A percentile compares a stretch with the other conserved stretches of the same genome.
Evolutionary conservation across 2,329 filamentous ascomycete genomes (phyloP).

Genomic region (Coleophoma crateriformis): DNA sequence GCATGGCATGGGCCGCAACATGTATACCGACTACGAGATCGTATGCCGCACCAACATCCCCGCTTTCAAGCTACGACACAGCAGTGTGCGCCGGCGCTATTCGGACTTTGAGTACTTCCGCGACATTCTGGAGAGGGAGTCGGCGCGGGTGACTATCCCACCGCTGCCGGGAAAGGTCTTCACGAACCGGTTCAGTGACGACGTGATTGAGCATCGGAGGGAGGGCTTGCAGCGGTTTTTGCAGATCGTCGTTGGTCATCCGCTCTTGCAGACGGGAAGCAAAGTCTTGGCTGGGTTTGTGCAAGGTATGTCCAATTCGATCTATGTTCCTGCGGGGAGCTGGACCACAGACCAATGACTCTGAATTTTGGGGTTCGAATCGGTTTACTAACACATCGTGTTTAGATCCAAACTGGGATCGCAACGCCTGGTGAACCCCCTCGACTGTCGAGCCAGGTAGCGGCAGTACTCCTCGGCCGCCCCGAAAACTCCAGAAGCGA

Average conservation of each 20-base stretch:
- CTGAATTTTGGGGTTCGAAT: too few species aligned
- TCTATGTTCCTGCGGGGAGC: background rate
- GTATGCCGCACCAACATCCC: constrained; percentile 97
- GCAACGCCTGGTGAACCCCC: constrained; percentile 70
- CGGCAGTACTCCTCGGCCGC: constrained; percentile 21
- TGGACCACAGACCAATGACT: too few species aligned
- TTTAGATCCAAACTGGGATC: constrained; percentile 81
- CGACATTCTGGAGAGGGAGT: constrained; percentile 94
- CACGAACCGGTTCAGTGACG: constrained; percentile 95
- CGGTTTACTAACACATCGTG: constrained; percentile 5
- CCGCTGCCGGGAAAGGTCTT: constrained; percentile 96
- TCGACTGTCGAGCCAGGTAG: too few species aligned
- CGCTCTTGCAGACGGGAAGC: constrained; percentile 92
- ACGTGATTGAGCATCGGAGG: constrained; percentile 91
- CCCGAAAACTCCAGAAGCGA: constrained; percentile 39
- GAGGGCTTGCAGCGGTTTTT: constrained; percentile 92
- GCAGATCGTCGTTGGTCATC: constrained; percentile 96
- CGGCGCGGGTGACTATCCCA: constrained; percentile 89
- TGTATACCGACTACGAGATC: constrained; percentile 99
- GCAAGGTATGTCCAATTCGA: constrained; percentile 62
- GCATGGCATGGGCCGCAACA: constrained; percentile 86
- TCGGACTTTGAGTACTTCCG: constrained; percentile 99
- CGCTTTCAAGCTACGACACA: constrained; percentile 91
- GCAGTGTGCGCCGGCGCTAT: constrained; percentile 85
- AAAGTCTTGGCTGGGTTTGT: constrained; percentile 96